Conservation (phyloP, 257 asterid genomes). For the Ilex asprella region DNA sequence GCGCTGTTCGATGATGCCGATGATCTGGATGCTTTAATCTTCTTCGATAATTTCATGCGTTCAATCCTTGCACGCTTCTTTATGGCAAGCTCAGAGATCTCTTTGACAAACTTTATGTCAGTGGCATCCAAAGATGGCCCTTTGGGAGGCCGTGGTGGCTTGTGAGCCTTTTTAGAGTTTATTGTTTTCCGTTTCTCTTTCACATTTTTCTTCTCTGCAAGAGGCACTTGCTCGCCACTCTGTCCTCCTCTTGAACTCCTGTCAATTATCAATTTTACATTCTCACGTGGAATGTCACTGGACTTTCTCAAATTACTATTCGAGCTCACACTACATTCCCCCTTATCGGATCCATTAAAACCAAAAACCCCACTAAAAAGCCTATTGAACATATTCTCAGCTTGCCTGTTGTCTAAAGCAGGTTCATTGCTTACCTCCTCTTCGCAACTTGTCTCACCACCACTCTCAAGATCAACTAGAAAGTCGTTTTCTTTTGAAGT, state of each 20-base stretch:
- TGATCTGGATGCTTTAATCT: constrained; percentile 29
- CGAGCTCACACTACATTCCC: neutral
- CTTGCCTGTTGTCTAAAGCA: constrained; percentile 7
- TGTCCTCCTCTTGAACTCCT: constrained; percentile 14
- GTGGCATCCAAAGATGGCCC: constrained; percentile 55
- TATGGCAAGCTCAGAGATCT: constrained; percentile 34
- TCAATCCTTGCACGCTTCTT: constrained; percentile 47
- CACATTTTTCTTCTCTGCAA: constrained; percentile 11
- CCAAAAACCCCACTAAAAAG: constrained; percentile 27
- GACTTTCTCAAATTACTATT: constrained; percentile 6
- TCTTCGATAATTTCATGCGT: constrained; percentile 37
- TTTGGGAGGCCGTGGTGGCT: constrained; percentile 70
- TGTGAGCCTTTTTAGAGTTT: constrained; percentile 29
- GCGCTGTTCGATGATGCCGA: constrained; percentile 23
- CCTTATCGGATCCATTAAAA: constrained; percentile 11
- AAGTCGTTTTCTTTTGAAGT: constrained; percentile 20
- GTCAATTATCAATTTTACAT: constrained; percentile 18
- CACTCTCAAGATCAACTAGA: constrained; percentile 34
- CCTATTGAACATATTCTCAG: constrained; percentile 24
- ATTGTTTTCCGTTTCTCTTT: constrained; percentile 20
- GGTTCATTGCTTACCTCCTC: constrained; percentile 1
- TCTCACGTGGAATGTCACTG: constrained; percentile 7
- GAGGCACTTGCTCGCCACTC: constrained; percentile 10
- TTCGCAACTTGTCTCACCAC: constrained; percentile 25
- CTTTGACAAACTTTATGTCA: constrained; percentile 48